A percentile compares a stretch with the other conserved stretches of the same genome.
phyloP scores from a whole-genome alignment of 2,329 filamentous ascomycete genomes.

The Falciphora oryzae region DNA sequence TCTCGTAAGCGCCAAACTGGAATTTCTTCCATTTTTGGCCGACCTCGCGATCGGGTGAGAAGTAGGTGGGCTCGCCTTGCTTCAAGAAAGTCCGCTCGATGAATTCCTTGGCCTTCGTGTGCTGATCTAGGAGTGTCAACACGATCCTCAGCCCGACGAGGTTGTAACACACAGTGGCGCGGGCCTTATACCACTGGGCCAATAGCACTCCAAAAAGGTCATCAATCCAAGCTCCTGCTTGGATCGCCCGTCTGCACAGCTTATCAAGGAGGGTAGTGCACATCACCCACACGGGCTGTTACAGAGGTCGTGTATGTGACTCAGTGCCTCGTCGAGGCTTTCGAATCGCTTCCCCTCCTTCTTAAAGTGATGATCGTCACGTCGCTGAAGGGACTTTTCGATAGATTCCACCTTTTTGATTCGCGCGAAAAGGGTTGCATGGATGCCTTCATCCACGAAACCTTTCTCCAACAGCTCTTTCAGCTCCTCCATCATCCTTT shows the following conservation, averaged over 20 bases:
- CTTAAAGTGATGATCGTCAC: conserved; percentile 2
- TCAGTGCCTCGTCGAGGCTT: conserved; percentile 6
- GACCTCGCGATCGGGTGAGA: conserved; percentile 11
- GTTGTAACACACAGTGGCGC: no score
- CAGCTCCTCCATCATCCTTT: conserved; percentile 7
- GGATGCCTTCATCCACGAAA: conserved; percentile 3
- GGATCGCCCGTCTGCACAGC: no score
- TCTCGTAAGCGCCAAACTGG: conserved; percentile 14
- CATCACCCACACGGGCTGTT: no score
- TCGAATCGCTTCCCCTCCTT: neutral
- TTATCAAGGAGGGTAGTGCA: no score
- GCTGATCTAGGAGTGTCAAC: conserved; percentile 10
- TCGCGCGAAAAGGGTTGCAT: conserved; percentile 4
- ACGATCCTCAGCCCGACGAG: conserved; percentile 14
- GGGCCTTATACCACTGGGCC: no score
- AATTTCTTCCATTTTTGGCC: conserved; percentile 11
- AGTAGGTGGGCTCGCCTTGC: conserved; percentile 5
- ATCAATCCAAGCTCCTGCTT: no score
- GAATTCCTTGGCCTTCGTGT: conserved; percentile 9
- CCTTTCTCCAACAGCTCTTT: conserved; percentile 6
- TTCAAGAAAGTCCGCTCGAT: conserved; percentile 10
- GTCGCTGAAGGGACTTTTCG: conserved; percentile 10
- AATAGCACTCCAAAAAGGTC: no score
- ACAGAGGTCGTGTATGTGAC: conserved; percentile 14
- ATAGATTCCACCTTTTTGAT: conserved; percentile 7